Percentiles rank a stretch among this genome's conserved stretches.
These are phyloP conservation scores for Sporisorium reilianum DNA, from an alignment of 1,284 basidiomycete genomes.

Conservation along the genomic window DNA sequence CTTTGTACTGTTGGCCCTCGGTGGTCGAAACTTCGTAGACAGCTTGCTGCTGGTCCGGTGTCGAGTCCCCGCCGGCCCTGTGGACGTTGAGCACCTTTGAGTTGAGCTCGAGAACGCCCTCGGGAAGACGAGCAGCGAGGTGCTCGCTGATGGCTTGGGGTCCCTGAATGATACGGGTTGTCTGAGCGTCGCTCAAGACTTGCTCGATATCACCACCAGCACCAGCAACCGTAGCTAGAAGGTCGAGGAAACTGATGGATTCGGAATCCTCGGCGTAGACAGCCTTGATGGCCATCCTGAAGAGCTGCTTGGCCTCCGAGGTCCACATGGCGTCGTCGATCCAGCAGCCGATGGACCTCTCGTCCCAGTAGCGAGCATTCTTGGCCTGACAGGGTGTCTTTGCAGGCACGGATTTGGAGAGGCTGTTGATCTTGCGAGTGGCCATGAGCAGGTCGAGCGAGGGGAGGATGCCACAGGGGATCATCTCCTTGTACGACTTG, in stretches of 20 bases:
- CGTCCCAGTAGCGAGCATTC: constrained; percentile 37
- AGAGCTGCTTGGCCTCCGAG: constrained; percentile 33
- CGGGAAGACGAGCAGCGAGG: constrained; percentile 34
- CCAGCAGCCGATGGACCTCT: constrained; percentile 47
- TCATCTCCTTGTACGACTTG: constrained; percentile 38
- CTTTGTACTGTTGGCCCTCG: constrained; percentile 21
- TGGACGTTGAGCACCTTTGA: constrained; percentile 24
- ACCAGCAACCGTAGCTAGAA: constrained; percentile 37
- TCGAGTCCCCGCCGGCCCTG: not conserved
- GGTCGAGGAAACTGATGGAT: constrained; percentile 45
- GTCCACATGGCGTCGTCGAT: constrained; percentile 48
- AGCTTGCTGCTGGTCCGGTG: not conserved
- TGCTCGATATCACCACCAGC: constrained; percentile 45
- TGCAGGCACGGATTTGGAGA: constrained; percentile 35
- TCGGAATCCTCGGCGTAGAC: constrained; percentile 50
- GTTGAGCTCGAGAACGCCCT: constrained; percentile 13
- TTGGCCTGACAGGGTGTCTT: constrained; percentile 25
- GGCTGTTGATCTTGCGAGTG: constrained; percentile 47
- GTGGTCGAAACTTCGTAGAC: constrained; percentile 28
- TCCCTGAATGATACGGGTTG: constrained; percentile 37
- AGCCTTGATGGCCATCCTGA: constrained; percentile 46
- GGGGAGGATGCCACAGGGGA: constrained; percentile 40
- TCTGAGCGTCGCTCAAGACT: constrained; percentile 46
- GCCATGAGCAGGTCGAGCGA: constrained; percentile 41
- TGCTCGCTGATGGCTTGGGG: constrained; percentile 38